Percentiles rank a stretch among this genome's conserved stretches.
phyloP scores from a whole-genome alignment of 2,329 filamentous ascomycete genomes.

The Fusarium penzigii region DNA sequence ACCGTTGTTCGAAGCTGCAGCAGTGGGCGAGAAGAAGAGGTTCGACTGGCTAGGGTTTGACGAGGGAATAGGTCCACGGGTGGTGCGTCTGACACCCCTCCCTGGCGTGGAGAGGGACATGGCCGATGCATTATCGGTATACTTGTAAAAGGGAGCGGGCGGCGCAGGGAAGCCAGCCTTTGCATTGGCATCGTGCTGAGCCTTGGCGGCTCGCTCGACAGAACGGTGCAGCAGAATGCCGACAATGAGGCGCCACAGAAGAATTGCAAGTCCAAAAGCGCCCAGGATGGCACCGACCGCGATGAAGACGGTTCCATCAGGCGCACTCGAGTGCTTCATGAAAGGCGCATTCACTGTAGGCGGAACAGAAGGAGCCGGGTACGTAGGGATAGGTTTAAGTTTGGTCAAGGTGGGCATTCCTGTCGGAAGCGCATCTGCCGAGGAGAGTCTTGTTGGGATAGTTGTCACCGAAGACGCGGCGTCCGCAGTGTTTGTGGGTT shows the following conservation, averaged over 20 bases:
- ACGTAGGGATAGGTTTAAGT: conserved; percentile 49
- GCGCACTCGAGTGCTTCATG: conserved; percentile 83
- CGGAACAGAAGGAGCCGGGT: conserved; percentile 75
- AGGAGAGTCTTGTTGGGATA: conserved; percentile 16
- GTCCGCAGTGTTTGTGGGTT: conserved; percentile 12
- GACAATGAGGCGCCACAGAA: conserved; percentile 85
- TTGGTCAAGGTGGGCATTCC: conserved; percentile 46
- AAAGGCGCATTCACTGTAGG: conserved; percentile 84
- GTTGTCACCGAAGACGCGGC: conserved; percentile 1
- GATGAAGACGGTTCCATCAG: conserved; percentile 96
- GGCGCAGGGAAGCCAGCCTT: conserved; percentile 65
- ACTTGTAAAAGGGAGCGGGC: conserved; percentile 64
- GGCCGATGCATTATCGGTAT: conserved; percentile 59
- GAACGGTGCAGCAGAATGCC: conserved; percentile 91
- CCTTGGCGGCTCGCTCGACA: conserved; percentile 80
- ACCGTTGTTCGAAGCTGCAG: conserved; percentile 65
- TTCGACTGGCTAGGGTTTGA: conserved; percentile 65
- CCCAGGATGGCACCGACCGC: conserved; percentile 87
- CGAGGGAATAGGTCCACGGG: conserved; percentile 53
- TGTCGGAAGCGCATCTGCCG: conserved; percentile 27
- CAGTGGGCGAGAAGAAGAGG: conserved; percentile 95
- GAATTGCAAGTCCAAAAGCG: conserved; percentile 75
- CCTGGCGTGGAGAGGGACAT: conserved; percentile 50
- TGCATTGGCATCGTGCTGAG: conserved; percentile 68
- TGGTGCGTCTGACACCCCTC: conserved; percentile 53